Base-by-base conservation (phyloP, 441 rosid species). In the Gossypium lobatum region DNA sequence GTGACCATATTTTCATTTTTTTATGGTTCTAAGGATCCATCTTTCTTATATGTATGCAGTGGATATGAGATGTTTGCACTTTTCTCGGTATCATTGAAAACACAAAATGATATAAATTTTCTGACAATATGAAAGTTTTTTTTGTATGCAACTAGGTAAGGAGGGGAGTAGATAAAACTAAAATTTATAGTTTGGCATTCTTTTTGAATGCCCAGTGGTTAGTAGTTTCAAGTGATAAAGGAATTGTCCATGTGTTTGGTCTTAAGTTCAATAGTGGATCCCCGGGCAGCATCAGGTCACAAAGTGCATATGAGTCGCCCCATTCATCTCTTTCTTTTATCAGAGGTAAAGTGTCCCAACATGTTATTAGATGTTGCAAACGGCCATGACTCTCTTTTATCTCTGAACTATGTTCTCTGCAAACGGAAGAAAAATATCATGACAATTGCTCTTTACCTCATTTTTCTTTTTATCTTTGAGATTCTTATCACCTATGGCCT, bases 101-200 rank as follows among this genome's bases (percentile, higher is more conserved):
- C 31, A 3, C 1, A 31, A 20, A 54, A 17, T 53, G 1, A 26
- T 53, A 3, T 3, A 16, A 68, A 3, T 11, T 68, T 25, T 16
- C 1, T 53, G 10, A 17, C 26, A 16, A 16, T 69, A 14, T 69
- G 61, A 6, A 53, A 53, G 48, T 53, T 28, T 53, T 34, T 26
- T 10, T 31, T 64, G 21, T 17, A 60, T 57, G 14, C 28, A 6
- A 42, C 73, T 59, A 88, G 94, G 85, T 88, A 26, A 84, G 92
- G 76, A 86, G 94, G 75, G 94, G 92, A 69, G 89, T 91, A 16
- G 94, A 89, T 76, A 85, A 91, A 83, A 91, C 94, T 6, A 91
- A 88, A 73, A 85, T 89, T 63, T 81, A 86, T 76, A 89, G 94
- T 64, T 76, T 89, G 84, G 92, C 92, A 18, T 89, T 89, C 74